These are phyloP conservation scores for Eimeria maxima DNA, from an alignment of 169 alveolate genomes.

Conservation along the genomic window DNA sequence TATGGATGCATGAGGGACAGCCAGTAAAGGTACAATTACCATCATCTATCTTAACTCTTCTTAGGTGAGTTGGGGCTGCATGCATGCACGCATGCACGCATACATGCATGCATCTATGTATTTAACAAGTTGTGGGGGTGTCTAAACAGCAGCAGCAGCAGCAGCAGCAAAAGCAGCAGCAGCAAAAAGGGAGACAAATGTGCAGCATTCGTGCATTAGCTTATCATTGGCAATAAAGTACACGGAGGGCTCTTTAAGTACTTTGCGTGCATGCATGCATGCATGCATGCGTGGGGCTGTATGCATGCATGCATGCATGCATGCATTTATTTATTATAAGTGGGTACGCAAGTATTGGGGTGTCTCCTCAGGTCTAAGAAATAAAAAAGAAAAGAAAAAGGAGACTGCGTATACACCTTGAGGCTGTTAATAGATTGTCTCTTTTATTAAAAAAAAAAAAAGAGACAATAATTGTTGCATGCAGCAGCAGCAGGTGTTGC, in stretches of 20 bases:
- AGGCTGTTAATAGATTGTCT: too few species aligned
- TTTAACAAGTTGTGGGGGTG: background rate
- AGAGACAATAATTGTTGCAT: too few species aligned
- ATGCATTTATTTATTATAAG: too few species aligned
- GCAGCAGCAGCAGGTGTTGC: too few species aligned
- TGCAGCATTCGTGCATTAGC: background rate
- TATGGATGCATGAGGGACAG: constrained; percentile 37
- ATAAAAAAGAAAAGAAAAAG: too few species aligned
- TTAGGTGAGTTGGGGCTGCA: background rate
- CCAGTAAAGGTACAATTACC: constrained; percentile 26
- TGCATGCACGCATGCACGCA: constrained; percentile 13
- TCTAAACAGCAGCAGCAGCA: background rate
- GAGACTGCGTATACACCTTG: too few species aligned
- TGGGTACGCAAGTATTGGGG: too few species aligned
- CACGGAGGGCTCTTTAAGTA: too few species aligned
- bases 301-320: too few species aligned
- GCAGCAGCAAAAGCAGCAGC: background rate
- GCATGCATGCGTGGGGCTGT: background rate
- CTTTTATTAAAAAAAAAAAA: too few species aligned
- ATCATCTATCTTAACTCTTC: background rate
- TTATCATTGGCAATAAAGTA: too few species aligned
- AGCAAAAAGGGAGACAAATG: background rate
- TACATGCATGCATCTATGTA: background rate
- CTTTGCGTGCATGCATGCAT: background rate
- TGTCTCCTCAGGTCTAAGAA: too few species aligned